Conservation (phyloP, 2,329 filamentous ascomycete genomes). For the Penicillium sp. region DNA sequence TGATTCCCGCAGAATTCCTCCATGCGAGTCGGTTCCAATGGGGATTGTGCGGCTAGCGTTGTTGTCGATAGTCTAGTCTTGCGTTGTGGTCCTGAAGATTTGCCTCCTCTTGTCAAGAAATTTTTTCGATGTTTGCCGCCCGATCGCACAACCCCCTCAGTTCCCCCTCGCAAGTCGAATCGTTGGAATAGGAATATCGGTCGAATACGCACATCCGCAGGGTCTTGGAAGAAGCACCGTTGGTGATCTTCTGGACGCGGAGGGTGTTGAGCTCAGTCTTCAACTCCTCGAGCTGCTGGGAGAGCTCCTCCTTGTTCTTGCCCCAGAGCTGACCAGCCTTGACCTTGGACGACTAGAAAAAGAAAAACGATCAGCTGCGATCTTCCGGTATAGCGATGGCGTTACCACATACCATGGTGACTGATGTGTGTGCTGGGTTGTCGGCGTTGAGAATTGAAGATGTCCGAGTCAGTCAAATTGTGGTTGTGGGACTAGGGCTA, state of each 20-base stretch:
- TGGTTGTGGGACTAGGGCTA: constrained; percentile 50
- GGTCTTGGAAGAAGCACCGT: constrained; percentile 90
- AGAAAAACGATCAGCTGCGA: constrained; percentile 25
- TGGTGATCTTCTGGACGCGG: constrained; percentile 96
- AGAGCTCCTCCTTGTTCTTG: constrained; percentile 99
- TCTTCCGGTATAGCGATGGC: constrained; percentile 6
- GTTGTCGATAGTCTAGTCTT: background rate
- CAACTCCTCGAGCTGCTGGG: constrained; percentile 90
- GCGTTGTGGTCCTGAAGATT: background rate
- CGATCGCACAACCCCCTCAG: constrained; percentile 9
- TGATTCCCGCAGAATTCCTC: background rate
- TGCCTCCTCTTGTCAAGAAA: constrained; percentile 4
- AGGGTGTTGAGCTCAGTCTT: constrained; percentile 96
- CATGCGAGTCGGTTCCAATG: constrained; percentile 3
- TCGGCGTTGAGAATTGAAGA: constrained; percentile 46
- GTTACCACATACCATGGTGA: constrained; percentile 44
- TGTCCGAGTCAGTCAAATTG: constrained; percentile 39
- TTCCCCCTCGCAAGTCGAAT: constrained; percentile 7
- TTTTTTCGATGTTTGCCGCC: constrained; percentile 13
- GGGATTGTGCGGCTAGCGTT: background rate
- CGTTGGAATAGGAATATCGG: constrained; percentile 16
- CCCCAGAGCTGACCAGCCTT: constrained; percentile 96
- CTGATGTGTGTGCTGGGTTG: constrained; percentile 47
- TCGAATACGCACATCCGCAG: constrained; percentile 81
- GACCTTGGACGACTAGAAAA: constrained; percentile 67